Percentiles rank a stretch among this genome's conserved stretches.
These are phyloP conservation scores for Sporopachydermia lactativora DNA, from an alignment of 805 yeast species.

Conservation along the genomic window DNA sequence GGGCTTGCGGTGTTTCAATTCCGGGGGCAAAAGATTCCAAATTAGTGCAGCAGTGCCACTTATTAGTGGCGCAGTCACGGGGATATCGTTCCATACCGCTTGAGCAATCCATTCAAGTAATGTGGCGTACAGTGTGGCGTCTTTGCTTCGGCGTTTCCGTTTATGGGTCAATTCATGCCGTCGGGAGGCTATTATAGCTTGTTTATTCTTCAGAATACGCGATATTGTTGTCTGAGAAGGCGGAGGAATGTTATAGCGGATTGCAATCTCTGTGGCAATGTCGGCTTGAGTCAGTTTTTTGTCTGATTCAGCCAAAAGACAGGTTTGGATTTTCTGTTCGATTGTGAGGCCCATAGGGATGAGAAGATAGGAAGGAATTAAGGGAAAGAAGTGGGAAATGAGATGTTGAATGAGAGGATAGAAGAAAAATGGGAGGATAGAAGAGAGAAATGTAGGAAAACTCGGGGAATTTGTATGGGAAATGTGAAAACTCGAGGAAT, in stretches of 20 bases:
- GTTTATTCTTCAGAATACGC: slow-evolving; percentile 26
- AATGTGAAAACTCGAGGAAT: no score
- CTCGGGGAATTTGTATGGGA: no score
- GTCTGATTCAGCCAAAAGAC: slow-evolving; percentile 28
- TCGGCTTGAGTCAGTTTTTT: slow-evolving; percentile 31
- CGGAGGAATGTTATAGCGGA: slow-evolving; percentile 22
- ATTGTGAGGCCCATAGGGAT: slow-evolving; percentile 34
- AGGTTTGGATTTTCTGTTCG: slow-evolving; percentile 32
- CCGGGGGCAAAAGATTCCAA: slow-evolving; percentile 26
- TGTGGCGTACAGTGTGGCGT: slow-evolving; percentile 26
- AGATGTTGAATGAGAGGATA: no score
- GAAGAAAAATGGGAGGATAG: no score
- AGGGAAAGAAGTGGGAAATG: no score
- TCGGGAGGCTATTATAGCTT: slow-evolving; percentile 26
- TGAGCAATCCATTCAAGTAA: slow-evolving; percentile 32
- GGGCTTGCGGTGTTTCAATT: not conserved
- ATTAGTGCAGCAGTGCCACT: slow-evolving; percentile 30
- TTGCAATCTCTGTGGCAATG: slow-evolving; percentile 28
- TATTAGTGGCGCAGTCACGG: slow-evolving; percentile 29
- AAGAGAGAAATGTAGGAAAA: no score
- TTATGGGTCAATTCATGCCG: slow-evolving; percentile 26
- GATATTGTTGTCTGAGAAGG: slow-evolving; percentile 32
- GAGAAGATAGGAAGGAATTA: no score
- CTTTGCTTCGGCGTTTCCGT: slow-evolving; percentile 24
- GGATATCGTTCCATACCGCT: slow-evolving; percentile 30